Evolutionary conservation across 805 yeast genomes (phyloP).

Genomic region (Tetrapisispora pingtungensis): DNA sequence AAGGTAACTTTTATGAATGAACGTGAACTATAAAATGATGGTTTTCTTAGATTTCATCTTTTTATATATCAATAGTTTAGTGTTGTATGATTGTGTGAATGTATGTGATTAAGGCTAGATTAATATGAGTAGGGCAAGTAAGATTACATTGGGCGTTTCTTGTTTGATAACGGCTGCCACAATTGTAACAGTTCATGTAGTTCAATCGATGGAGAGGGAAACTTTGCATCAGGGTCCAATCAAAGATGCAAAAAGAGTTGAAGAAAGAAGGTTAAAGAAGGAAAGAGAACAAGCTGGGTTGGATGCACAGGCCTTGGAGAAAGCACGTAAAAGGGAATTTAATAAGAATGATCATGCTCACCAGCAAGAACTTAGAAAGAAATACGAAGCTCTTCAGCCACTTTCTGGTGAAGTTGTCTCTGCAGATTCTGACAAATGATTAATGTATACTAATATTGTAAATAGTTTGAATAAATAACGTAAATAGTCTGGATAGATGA

Average conservation of each 20-base stretch:
- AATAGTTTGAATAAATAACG: background rate
- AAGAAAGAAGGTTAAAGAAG: constrained; percentile 32
- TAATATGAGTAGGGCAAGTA: constrained; percentile 73
- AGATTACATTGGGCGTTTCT: constrained; percentile 57
- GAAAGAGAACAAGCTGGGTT: constrained; percentile 13
- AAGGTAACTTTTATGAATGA: too few species aligned
- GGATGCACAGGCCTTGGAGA: constrained; percentile 15
- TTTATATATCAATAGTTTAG: too few species aligned
- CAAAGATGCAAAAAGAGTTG: constrained; percentile 63
- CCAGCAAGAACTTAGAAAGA: constrained; percentile 49
- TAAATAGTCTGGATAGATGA: too few species aligned
- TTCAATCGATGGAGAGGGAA: constrained; percentile 61
- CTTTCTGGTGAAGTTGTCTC: constrained; percentile 38
- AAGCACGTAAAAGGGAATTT: constrained; percentile 37
- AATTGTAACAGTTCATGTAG: constrained; percentile 56
- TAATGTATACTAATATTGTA: background rate
- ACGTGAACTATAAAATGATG: background rate
- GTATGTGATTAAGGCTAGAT: too few species aligned
- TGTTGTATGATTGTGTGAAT: too few species aligned
- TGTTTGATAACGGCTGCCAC: constrained; percentile 47
- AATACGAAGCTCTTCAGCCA: constrained; percentile 54
- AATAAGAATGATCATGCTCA: constrained; percentile 58
- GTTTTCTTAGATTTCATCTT: too few species aligned
- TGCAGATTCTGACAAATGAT: background rate
- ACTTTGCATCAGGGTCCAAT: constrained; percentile 75